Evolutionary conservation across 1,139 yeast genomes (phyloP).

Genomic region (Debaryomyces coudertii): DNA sequence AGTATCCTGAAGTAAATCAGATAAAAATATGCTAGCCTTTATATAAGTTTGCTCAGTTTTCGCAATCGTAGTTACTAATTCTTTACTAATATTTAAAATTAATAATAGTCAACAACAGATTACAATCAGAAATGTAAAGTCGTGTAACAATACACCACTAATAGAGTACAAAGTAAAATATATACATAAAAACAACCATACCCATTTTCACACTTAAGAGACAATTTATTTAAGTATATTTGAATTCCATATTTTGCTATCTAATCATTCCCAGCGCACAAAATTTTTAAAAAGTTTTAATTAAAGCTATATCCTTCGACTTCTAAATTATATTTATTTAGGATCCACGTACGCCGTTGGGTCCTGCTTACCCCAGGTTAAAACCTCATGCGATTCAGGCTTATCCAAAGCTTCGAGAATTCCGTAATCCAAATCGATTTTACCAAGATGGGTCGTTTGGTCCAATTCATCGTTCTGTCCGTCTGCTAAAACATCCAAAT

Average conservation of each 20-base stretch:
- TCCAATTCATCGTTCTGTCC: slow-evolving; percentile 30
- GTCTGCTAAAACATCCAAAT: slow-evolving; percentile 37
- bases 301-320: no score
- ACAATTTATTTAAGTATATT: no score
- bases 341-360: slow-evolving; percentile 11
- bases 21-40: no score
- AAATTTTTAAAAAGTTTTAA: no score
- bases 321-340: neutral
- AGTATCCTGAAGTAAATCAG: no score
- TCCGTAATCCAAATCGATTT: slow-evolving; percentile 37
- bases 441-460: slow-evolving; percentile 31
- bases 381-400: slow-evolving; percentile 36
- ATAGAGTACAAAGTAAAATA: no score
- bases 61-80: neutral
- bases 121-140: no score
- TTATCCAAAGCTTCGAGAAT: slow-evolving; percentile 34
- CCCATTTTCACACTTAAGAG: no score
- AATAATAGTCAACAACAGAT: neutral
- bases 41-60: neutral
- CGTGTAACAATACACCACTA: no score
- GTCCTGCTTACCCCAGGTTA: slow-evolving; percentile 35
- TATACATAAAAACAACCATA: no score
- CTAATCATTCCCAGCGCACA: no score
- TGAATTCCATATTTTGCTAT: no score
- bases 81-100: neutral